Evolutionary conservation across 2,329 filamentous ascomycete species (phyloP).

Genomic region (Penicillium sp.): DNA sequence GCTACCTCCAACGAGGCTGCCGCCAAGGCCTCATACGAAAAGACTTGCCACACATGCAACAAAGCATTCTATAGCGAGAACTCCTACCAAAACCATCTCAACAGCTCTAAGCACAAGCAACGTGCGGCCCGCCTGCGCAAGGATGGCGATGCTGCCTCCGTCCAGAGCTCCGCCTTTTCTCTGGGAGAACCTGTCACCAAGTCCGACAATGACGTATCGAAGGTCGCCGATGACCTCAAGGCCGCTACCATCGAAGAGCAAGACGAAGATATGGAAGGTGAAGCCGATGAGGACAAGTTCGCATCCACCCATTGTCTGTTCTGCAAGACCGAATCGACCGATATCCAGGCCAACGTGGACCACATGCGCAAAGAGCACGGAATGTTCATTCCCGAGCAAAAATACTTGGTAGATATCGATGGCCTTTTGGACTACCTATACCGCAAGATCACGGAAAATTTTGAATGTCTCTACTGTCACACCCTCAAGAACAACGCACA

Average conservation of each 20-base stretch:
- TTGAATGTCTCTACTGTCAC: constrained; percentile 84
- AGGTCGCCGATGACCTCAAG: constrained; percentile 74
- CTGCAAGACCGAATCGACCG: constrained; percentile 81
- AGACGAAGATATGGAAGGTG: constrained; percentile 49
- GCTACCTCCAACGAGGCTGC: constrained; percentile 79
- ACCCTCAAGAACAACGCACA: constrained; percentile 73
- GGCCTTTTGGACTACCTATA: constrained; percentile 76
- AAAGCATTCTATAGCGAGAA: constrained; percentile 97
- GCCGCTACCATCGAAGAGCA: constrained; percentile 52
- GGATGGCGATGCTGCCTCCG: constrained; percentile 62
- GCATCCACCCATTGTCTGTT: constrained; percentile 69
- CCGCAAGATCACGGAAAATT: constrained; percentile 71
- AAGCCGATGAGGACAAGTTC: constrained; percentile 44
- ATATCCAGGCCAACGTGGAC: constrained; percentile 67
- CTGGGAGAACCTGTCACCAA: constrained; percentile 69
- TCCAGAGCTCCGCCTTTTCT: constrained; percentile 88
- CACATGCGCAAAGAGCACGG: constrained; percentile 94
- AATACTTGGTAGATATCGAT: constrained; percentile 76
- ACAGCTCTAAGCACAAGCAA: constrained; percentile 82
- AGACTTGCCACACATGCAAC: constrained; percentile 72
- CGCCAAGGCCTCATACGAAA: constrained; percentile 84
- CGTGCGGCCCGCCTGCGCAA: constrained; percentile 54
- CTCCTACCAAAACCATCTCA: constrained; percentile 87
- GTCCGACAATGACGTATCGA: constrained; percentile 64
- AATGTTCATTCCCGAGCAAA: constrained; percentile 90